A percentile compares a stretch with the other conserved stretches of the same genome.
Conservation (phyloP, 352 stramenopile species). For the Globisporangium splendens region DNA sequence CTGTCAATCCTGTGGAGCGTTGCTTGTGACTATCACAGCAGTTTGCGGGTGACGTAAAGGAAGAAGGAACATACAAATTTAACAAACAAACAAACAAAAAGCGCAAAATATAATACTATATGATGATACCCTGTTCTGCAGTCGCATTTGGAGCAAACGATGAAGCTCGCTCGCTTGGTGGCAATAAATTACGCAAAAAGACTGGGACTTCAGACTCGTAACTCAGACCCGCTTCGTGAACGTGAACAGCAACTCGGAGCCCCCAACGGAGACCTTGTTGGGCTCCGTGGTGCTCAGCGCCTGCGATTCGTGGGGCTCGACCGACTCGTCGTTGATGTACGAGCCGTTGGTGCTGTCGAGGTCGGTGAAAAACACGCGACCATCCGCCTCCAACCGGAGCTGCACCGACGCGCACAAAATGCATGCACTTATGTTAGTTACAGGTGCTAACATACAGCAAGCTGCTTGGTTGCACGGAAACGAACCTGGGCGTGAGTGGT, state of each 20-base stretch:
- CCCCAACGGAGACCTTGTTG: constrained; percentile 50
- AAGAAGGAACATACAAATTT: constrained; percentile 7
- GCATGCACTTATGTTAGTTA: not conserved
- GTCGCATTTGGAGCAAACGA: too few relatives aligned
- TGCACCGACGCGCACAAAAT: constrained; percentile 10
- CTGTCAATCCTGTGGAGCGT: too few relatives aligned
- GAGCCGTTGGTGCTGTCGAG: constrained; percentile 83
- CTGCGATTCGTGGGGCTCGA: constrained; percentile 49
- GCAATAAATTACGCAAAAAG: not conserved
- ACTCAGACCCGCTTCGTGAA: constrained; percentile 32
- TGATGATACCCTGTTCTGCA: constrained; percentile 5
- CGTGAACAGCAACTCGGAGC: constrained; percentile 46
- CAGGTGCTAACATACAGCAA: not conserved
- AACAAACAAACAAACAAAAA: too few relatives aligned
- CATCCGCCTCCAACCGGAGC: constrained; percentile 63
- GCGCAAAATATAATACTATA: constrained; percentile 46
- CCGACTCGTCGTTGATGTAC: constrained; percentile 46
- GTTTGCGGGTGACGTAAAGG: not conserved
- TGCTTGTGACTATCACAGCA: too few relatives aligned
- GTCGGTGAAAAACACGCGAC: constrained; percentile 66
- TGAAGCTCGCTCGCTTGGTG: too few relatives aligned
- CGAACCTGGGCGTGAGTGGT: constrained; percentile 76
- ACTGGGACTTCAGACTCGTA: constrained; percentile 9
- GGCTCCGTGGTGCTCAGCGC: constrained; percentile 38
- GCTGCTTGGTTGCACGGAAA: not conserved